These are phyloP conservation scores for Stromatinia cepivora DNA, from an alignment of 2,329 filamentous ascomycete species.

Conservation along the genomic window DNA sequence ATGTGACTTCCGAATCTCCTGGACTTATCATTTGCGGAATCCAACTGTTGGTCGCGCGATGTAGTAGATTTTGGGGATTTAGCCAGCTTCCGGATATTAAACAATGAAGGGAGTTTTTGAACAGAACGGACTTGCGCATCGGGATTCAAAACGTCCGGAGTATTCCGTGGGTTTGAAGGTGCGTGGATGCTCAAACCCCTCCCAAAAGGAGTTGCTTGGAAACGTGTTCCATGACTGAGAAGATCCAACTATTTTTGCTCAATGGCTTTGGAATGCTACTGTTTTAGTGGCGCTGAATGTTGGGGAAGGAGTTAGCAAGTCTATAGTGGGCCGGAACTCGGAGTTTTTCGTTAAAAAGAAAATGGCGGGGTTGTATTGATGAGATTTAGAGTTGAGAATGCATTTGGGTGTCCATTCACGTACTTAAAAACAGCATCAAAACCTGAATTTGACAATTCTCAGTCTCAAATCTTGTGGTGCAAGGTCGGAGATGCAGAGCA, in stretches of 20 bases:
- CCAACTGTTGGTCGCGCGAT: not conserved
- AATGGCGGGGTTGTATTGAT: too few relatives aligned
- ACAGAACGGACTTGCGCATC: not conserved
- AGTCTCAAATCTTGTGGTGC: not conserved
- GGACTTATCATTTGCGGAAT: not conserved
- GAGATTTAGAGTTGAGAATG: too few relatives aligned
- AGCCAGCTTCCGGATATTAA: not conserved
- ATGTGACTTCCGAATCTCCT: not conserved
- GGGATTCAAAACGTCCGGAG: not conserved
- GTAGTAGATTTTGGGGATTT: not conserved
- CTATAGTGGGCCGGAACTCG: too few relatives aligned
- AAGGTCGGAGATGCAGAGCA: not conserved
- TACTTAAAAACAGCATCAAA: not conserved
- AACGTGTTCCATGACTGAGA: not conserved
- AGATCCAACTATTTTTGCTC: not conserved
- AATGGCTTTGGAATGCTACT: too few relatives aligned
- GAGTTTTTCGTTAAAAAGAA: too few relatives aligned
- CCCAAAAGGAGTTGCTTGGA: not conserved
- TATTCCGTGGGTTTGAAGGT: not conserved
- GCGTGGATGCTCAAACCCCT: not conserved
- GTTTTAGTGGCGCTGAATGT: too few relatives aligned
- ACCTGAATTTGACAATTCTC: not conserved
- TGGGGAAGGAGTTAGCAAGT: too few relatives aligned
- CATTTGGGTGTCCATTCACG: not conserved
- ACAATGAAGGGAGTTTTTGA: too few relatives aligned